Conservation (phyloP, 345 rosid genomes). For the Hirschfeldia incana region DNA sequence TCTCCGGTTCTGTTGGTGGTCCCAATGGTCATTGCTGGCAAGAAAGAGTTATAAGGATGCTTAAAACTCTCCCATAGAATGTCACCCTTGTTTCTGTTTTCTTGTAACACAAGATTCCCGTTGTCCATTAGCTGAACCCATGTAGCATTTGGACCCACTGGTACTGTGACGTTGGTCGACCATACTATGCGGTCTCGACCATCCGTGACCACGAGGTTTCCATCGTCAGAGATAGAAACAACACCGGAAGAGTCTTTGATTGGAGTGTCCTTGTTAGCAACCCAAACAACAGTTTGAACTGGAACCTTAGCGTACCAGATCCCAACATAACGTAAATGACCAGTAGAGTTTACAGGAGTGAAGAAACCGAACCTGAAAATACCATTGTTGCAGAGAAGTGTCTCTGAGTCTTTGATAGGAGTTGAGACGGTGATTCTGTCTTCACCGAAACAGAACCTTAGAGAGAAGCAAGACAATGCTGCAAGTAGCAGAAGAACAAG, state of each 20-base stretch:
- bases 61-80: background rate
- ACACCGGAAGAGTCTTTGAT: background rate
- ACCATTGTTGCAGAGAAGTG: background rate
- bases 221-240: background rate
- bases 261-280: background rate
- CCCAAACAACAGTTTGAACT: background rate
- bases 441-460: background rate
- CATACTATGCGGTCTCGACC: background rate
- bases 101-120: background rate
- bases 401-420: background rate
- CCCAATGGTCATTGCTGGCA: background rate
- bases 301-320: background rate
- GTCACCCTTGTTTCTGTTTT: background rate
- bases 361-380: constrained; percentile 1
- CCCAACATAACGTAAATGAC: background rate
- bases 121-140: background rate
- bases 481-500: background rate
- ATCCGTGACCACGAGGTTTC: background rate
- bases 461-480: background rate
- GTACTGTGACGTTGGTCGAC: background rate
- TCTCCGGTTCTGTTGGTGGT: background rate
- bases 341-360: background rate
- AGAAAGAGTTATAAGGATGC: background rate
- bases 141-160: background rate
- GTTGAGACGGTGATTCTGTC: background rate